Evolutionary conservation across 192 early-diverging fungal genomes (phyloP), one percentile per base, ranked within the genome.

Genomic region (Linnemannia zychae): DNA sequence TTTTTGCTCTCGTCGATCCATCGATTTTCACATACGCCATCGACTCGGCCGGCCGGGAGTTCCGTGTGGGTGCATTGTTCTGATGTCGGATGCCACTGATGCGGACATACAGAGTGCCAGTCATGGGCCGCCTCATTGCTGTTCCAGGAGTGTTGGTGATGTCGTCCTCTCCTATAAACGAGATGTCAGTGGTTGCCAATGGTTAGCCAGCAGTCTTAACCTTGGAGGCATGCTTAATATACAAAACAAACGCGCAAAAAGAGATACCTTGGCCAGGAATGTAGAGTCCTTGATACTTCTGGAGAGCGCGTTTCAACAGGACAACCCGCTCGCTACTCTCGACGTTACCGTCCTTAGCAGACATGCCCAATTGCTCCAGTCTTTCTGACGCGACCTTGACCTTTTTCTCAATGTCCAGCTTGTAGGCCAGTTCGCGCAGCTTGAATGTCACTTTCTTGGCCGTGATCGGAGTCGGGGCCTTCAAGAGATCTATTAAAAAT

Each of bases 321-420:
- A 89, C 89, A 49, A 96, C 90, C 68, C 95, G 92, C 79, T 95
- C 96, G 75, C 91, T 92, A 79, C 92, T 93, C 79, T 94, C 93
- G 40, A 88, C 77, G 65, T 90, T 87, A 50, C 91, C 90, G 28
- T 84, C 84, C 53, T 88, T 78, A 28, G 94, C 88, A 28, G 91
- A 91, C 74, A 89, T 87, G n/a, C 89, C 81, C 34, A 76, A 20
- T 16, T 84, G 85, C 60, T 90, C 91, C 75, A 98, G 94, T 70
- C 91, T 89, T 76, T 96, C 92, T 20, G 94, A 95, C 17, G 95
- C 97, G 67, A 92, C 92, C 76, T 94, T 91, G 38, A 99, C 94
- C 88, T 98, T 97, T 71, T 92, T 94, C 87, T 99, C 99, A 36
- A 99, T 93, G 63, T 97, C 96, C 22, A 99, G 92, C 88, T 99